Conservation (phyloP, 345 rosid genomes). For the Eutrema yunnanense region DNA sequence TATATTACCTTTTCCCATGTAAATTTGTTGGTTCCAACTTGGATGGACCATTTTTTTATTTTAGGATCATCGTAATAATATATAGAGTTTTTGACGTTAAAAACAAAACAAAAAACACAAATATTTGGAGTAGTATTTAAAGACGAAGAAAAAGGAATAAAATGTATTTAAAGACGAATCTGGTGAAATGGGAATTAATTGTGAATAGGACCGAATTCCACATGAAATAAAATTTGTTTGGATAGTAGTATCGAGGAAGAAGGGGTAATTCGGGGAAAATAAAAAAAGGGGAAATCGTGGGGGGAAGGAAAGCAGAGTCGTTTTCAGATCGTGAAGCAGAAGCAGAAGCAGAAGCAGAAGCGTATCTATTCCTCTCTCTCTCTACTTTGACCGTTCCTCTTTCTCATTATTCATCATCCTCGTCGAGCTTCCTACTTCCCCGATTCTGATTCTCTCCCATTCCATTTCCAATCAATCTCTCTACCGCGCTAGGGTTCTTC, state of each 20-base stretch:
- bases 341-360: not conserved
- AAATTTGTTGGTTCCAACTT: no score
- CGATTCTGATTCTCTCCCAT: not conserved
- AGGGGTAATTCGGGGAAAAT: not conserved
- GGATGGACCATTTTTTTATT: no score
- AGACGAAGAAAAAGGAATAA: no score
- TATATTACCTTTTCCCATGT: no score
- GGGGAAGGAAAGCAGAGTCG: constrained; percentile 30
- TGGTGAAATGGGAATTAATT: no score
- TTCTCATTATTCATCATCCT: constrained; percentile 20
- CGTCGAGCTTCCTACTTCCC: not conserved
- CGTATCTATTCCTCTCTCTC: constrained; percentile 28
- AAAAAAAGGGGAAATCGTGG: not conserved
- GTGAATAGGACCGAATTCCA: no score
- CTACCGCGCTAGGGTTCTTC: constrained; percentile 13
- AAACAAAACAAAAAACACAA: no score
- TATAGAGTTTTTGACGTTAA: no score
- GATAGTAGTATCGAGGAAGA: not conserved
- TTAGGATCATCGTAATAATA: no score
- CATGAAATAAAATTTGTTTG: no score
- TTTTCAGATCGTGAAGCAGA: constrained; percentile 33
- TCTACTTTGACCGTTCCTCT: constrained; percentile 38
- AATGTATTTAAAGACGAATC: no score
- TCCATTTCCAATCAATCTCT: not conserved
- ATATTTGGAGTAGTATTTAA: no score